Conservation (phyloP, 2,329 filamentous ascomycete species). For the Pseudogymnoascus sp. region DNA sequence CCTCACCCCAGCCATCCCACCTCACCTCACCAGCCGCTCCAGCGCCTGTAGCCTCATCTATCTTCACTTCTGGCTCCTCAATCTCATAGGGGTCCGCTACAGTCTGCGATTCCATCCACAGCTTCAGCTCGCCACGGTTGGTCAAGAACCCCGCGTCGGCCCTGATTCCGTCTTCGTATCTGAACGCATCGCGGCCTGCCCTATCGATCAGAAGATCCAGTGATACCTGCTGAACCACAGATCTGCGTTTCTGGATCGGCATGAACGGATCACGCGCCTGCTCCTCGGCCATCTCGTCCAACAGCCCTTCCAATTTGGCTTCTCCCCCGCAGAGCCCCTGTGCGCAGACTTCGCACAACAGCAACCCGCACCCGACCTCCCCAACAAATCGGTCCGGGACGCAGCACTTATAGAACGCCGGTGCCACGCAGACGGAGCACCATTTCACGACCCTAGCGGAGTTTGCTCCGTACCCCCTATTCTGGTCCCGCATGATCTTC, state of each 20-base stretch:
- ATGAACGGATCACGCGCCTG: neutral
- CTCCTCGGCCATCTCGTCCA: conserved; percentile 11
- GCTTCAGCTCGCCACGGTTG: conserved; percentile 15
- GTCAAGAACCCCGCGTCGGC: conserved; percentile 21
- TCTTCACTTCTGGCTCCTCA: neutral
- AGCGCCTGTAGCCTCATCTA: neutral
- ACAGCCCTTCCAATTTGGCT: neutral
- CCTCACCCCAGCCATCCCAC: neutral
- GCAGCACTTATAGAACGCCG: conserved; percentile 17
- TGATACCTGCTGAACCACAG: neutral
- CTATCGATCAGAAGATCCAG: neutral
- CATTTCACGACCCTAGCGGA: conserved; percentile 18
- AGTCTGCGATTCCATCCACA: conserved; percentile 4
- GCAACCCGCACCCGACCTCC: conserved; percentile 19
- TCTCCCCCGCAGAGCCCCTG: neutral
- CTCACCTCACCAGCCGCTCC: neutral
- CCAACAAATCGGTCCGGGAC: neutral
- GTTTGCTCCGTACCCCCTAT: neutral
- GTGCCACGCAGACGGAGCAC: conserved; percentile 22
- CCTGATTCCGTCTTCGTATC: conserved; percentile 15
- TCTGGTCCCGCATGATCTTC: too few relatives aligned
- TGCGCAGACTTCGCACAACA: conserved; percentile 19
- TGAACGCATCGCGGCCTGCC: neutral
- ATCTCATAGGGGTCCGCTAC: neutral
- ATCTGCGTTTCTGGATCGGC: neutral